Percentiles rank a stretch among this genome's conserved stretches.
Evolutionary conservation across 2,329 filamentous ascomycete species (phyloP).

Genomic region (Erysiphe neolycopersici): DNA sequence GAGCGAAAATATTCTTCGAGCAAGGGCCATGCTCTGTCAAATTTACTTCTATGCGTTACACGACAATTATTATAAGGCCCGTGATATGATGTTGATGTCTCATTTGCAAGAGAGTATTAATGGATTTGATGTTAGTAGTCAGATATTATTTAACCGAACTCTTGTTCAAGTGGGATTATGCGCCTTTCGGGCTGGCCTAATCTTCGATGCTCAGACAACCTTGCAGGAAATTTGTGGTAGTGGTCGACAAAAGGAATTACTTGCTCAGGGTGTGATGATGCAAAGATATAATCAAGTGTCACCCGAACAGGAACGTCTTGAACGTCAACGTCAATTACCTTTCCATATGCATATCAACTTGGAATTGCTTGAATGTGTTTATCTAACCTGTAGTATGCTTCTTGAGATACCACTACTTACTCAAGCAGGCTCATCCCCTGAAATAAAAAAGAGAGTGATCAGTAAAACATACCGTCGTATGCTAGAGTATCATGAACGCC

Average conservation of each 20-base stretch:
- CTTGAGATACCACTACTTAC: conserved; percentile 92
- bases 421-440: conserved; percentile 85
- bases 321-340: conserved; percentile 88
- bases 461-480: conserved; percentile 99
- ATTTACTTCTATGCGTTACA: conserved; percentile 96
- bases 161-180: conserved; percentile 95
- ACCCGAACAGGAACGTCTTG: conserved; percentile 88
- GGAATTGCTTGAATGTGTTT: conserved; percentile 91
- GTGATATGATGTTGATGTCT: conserved; percentile 99
- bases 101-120: conserved; percentile 92
- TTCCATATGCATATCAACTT: conserved; percentile 99
- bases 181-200: conserved; percentile 85
- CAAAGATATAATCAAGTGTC: conserved; percentile 91
- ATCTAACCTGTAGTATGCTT: conserved; percentile 97
- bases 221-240: conserved; percentile 96
- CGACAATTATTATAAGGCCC: conserved; percentile 91
- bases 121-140: conserved; percentile 88
- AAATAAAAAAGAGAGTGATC: conserved; percentile 91
- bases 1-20: conserved; percentile 87
- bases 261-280: conserved; percentile 95
- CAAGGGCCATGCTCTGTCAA: conserved; percentile 91
- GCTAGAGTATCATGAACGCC: conserved; percentile 97
- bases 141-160: conserved; percentile 96
- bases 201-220: conserved; percentile 94
- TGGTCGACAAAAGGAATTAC: conserved; percentile 87